These are phyloP conservation scores for Suhomyces sp. DNA, from an alignment of 805 yeast genomes.

Conservation along the genomic window DNA sequence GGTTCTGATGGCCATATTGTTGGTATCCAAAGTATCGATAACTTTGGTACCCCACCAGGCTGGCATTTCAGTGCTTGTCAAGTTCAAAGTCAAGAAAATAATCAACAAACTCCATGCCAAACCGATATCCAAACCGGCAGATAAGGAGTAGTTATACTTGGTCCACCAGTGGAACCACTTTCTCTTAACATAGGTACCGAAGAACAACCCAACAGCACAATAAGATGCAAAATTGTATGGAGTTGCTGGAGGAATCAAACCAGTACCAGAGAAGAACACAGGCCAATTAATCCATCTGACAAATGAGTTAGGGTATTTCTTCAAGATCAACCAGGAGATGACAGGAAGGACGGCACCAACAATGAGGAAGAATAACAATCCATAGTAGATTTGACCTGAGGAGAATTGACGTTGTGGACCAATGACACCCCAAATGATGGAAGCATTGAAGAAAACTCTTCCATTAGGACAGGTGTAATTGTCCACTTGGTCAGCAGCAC, in stretches of 20 bases:
- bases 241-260: slow-evolving; percentile 71
- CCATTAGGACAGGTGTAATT: slow-evolving; percentile 44
- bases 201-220: slow-evolving; percentile 36
- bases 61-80: slow-evolving; percentile 22
- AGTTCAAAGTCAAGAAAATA: slow-evolving; percentile 22
- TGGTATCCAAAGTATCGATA: slow-evolving; percentile 40
- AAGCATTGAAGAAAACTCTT: slow-evolving; percentile 41
- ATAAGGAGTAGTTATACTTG: slow-evolving; percentile 44
- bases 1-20: slow-evolving; percentile 30
- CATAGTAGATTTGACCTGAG: slow-evolving; percentile 21
- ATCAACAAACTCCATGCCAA: slow-evolving; percentile 31
- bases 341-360: slow-evolving; percentile 38
- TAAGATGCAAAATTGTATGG: slow-evolving; percentile 63
- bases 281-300: slow-evolving; percentile 28
- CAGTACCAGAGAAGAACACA: slow-evolving; percentile 47
- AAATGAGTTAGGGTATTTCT: slow-evolving; percentile 41
- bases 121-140: slow-evolving; percentile 46
- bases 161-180: slow-evolving; percentile 45
- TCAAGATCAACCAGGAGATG: slow-evolving; percentile 37
- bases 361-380: slow-evolving; percentile 37
- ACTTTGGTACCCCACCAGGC: slow-evolving; percentile 70
- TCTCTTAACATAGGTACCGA: slow-evolving; percentile 39
- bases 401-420: slow-evolving; percentile 26
- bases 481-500: slow-evolving; percentile 26
- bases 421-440: slow-evolving; percentile 45